Percentiles rank a stretch among this genome's conserved stretches.
Evolutionary conservation across 768 basidiomycete species (phyloP).

Genomic region (Mycena belliarum): DNA sequence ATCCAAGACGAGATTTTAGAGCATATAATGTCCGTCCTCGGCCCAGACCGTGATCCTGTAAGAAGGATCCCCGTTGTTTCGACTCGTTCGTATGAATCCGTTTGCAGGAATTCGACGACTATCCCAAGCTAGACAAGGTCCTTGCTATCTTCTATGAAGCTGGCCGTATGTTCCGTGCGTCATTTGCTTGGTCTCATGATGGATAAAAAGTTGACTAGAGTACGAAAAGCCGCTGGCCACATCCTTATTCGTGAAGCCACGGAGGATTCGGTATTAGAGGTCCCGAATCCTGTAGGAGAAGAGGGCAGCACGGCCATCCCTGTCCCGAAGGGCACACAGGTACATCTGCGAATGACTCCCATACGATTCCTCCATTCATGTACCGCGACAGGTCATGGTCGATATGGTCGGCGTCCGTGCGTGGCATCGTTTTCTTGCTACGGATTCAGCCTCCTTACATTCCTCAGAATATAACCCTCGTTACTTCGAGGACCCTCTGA

Average conservation of each 20-base stretch:
- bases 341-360: no score
- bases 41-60: constrained; percentile 36
- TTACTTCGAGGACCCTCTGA: constrained; percentile 49
- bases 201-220: not conserved
- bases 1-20: constrained; percentile 50
- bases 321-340: constrained; percentile 23
- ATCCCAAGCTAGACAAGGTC: constrained; percentile 27
- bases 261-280: constrained; percentile 29
- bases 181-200: not conserved
- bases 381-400: constrained; percentile 20
- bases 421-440: not conserved
- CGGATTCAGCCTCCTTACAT: not conserved
- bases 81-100: not conserved
- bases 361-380: no score
- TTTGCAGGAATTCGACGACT: constrained; percentile 21
- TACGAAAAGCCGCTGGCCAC: constrained; percentile 21
- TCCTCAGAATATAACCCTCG: constrained; percentile 50
- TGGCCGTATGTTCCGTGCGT: constrained; percentile 31
- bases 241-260: constrained; percentile 28
- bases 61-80: not conserved
- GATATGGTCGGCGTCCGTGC: constrained; percentile 31
- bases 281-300: constrained; percentile 29
- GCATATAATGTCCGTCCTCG: constrained; percentile 43
- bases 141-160: constrained; percentile 33
- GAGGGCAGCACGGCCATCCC: constrained; percentile 25